Base-by-base conservation (phyloP, 1,284 basidiomycete species). In the Ustilago esculenta region DNA sequence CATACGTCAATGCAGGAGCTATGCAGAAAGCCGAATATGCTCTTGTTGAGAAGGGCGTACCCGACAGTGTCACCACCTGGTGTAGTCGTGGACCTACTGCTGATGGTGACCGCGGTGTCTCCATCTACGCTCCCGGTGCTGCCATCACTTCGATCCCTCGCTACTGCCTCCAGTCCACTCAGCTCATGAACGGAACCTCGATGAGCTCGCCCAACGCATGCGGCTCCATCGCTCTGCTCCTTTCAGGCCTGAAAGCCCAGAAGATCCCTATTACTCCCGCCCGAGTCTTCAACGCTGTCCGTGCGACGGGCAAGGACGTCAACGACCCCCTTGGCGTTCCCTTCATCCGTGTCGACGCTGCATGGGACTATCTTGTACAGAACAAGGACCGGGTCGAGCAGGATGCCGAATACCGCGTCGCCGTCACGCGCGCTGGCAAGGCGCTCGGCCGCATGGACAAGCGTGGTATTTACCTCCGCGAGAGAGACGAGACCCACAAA, bases 1-100 rank as follows among this genome's bases (percentile, higher is more conserved):
- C 82, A 21, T 82, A 80, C 46, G 82, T 82, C 48, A 81, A 72
- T 29, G 77, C 73, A 14, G 80, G 80, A 17, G 61, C 69, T 12
- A 83, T 83, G 82, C 81, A 82, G 57, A 69, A 76, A 48, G 78
- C 80, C 8, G 81, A 82, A 60, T 83, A 83, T 41, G 77, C 82
- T 10, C 71, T 82, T 17, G 73, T 83, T 23, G 82, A 81, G 30
- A 49, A 75, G 25, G 76, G 69, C 7, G 80, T 82, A 14, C 72
- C 69, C 18, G 75, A 77, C 57, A 77, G 71, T 30, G 74, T 77
- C 21, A 82, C 80, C 30, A 83, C 82, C 17, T 83, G 82, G 82
- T 81, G 78, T 48, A 80, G 77, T 41, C 74, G 82, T n/a, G 82
- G 82, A 14, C 82, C 82, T 10, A 71, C 75, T 8, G 51, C 73